Base-by-base conservation (phyloP, 345 rosid species). In the Rubroshorea leprosula region DNA sequence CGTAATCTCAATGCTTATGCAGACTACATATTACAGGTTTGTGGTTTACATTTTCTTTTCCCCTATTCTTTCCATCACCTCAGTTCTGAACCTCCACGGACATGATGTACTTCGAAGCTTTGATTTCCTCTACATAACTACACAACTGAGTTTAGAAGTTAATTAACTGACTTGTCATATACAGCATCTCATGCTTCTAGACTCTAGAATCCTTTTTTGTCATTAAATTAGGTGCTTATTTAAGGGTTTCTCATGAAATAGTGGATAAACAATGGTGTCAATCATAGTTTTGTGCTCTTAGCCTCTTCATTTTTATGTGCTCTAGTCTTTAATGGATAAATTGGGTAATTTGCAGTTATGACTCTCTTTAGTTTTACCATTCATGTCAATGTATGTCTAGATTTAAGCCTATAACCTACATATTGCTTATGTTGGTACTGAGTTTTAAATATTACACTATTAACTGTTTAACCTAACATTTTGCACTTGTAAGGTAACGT, bases 1-100 rank as follows among this genome's bases (percentile, higher is more conserved):
- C 80, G 79, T n/a, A 72, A 82, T 70, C 19, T 75, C 23, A 61
- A 54, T 70, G 65, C 76, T 48, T 87, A 74, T 55, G 71, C 86
- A 44, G 82, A 83, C 14, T 51, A 68, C 78, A 16, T 84, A 64
- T 75, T 82, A 71, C 55, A 77, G 86, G 95, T 87, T 54, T 65
- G n/a, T 49, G 29, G 3, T 55, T 59, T 17, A 20, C 48, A 21
- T 59, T 17, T 8, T n/a, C n/a, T n/a, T n/a, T n/a, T n/a, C n/a
- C n/a, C 47, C 63, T 17, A 23, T 39, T 51, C 23, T 16, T 43
- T 55, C 38, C 13, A 11, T 23, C 19, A 18, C 24, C 48, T 24
- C 5, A 23, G 39, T 20, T 60, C 47, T 29, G 6, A 35, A 49
- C 38, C 0, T 59, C 20, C 21, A 23, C 31, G 4, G 5, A 19